Evolutionary conservation across 768 basidiomycete genomes (phyloP), one percentile per base, ranked within the genome.

Genomic region (Trametes maxima): DNA sequence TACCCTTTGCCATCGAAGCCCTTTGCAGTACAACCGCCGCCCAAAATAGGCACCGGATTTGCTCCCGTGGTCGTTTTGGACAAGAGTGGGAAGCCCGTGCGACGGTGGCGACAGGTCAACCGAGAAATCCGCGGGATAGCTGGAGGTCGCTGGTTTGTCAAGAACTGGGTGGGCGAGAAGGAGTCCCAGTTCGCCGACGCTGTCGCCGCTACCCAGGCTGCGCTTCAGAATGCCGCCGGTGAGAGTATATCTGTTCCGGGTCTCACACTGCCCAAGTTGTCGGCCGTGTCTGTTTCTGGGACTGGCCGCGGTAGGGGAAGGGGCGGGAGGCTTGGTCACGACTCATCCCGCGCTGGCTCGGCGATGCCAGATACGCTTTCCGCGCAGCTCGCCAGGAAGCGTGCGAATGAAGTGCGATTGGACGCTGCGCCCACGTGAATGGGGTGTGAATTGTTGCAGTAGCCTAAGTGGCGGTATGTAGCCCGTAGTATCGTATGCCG

Each of bases 1-100:
- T 93, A 92, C 64, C 89, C 91, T 1, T 81, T 92, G 22, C 90
- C 91, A 13, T 82, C 85, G n/a, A 91, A 89, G 72, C 89, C 90
- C 0, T 92, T 92, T 75, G 86, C 89, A 0, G 91, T 93, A 13
- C 89, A 90, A 66, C 86, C 85, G 33, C 86, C 90, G 2, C 84
- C 83, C 0, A 92, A 92, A 76, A 86, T 92, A n/a, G 77, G 78
- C 17, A 81, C 87, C 6, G 89, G 90, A 12, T 87, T 88, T 65
- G 89, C 90, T 13, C 85, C 89, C 0, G 71, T 81, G 28, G 72
- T 88, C 40, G 80, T 88, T 44, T 78, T 93, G 24, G 91, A 92
- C 70, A 86, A 83, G 68, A 82, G 76, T 22, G 78, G 78, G 17
- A 82, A 79, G 50, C 84, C 84, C 66, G 83, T 83, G 24, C 83